Percentiles rank a stretch among this genome's conserved stretches.
phyloP scores from a whole-genome alignment of 2,329 filamentous ascomycete genomes.

The Exophiala xenobiotica region DNA sequence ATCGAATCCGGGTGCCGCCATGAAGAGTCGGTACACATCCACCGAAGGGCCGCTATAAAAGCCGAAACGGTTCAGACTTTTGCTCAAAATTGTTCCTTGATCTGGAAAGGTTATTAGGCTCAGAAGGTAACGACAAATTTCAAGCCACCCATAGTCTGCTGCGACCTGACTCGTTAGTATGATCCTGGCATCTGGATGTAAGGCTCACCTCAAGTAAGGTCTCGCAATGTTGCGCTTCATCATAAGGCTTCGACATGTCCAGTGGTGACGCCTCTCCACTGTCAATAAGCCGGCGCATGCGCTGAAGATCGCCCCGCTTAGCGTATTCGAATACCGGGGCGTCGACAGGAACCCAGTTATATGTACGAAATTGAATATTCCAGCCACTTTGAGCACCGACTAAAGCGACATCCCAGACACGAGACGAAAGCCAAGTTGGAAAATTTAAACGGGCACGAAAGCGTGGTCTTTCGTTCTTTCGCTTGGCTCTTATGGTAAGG shows the following conservation, averaged over 20 bases:
- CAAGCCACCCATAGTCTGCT: neutral
- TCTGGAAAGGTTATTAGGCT: neutral
- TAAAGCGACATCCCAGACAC: constrained; percentile 6
- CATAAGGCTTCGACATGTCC: neutral
- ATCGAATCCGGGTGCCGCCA: constrained; percentile 1
- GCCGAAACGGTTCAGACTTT: neutral
- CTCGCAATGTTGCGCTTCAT: neutral
- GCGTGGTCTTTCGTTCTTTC: neutral
- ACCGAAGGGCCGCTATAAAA: neutral
- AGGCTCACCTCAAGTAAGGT: neutral
- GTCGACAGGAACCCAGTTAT: constrained; percentile 1
- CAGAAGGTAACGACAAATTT: constrained; percentile 1
- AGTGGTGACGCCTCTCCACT: constrained; percentile 6
- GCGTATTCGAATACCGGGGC: constrained; percentile 6
- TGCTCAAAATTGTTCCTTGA: neutral
- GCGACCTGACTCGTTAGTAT: neutral
- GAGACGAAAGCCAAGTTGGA: constrained; percentile 3
- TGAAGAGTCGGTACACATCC: neutral
- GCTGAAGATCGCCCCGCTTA: constrained; percentile 2
- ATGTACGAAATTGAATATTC: constrained; percentile 8
- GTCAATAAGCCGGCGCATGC: constrained; percentile 3
- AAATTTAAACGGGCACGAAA: neutral
- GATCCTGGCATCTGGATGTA: neutral
- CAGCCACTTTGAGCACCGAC: constrained; percentile 1
- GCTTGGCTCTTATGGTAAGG: neutral